Evolutionary conservation across 345 rosid genomes (phyloP).

Genomic region (Syzygium aromaticum): DNA sequence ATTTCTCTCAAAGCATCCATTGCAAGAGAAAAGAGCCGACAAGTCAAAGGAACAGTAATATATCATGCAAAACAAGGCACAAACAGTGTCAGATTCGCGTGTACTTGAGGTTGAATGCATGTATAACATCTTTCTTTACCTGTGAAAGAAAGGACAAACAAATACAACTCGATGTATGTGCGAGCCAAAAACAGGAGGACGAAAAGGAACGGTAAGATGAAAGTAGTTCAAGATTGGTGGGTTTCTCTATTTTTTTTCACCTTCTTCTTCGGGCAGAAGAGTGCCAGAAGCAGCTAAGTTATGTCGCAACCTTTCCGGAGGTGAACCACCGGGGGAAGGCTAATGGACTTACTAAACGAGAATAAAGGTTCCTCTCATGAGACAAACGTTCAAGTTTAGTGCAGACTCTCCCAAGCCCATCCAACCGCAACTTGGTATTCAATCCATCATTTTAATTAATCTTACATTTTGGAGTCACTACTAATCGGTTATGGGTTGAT

Average conservation of each 20-base stretch:
- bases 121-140: background rate
- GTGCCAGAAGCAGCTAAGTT: no score
- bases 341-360: no score
- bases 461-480: no score
- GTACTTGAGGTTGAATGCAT: background rate
- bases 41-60: background rate
- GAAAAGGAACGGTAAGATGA: background rate
- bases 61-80: background rate
- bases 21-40: background rate
- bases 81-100: background rate
- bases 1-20: background rate
- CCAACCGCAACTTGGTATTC: no score
- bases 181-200: background rate
- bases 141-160: background rate
- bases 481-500: no score
- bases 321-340: no score
- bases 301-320: no score
- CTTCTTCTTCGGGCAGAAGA: no score
- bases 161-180: fast-evolving
- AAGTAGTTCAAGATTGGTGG: background rate
- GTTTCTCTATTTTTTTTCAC: background rate
- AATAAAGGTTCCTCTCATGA: no score
- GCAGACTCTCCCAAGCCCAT: no score
- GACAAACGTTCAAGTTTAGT: no score
- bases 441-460: no score